Base-by-base conservation (phyloP, 2,329 filamentous ascomycete species). In the Aspergillus eucalypticola region DNA sequence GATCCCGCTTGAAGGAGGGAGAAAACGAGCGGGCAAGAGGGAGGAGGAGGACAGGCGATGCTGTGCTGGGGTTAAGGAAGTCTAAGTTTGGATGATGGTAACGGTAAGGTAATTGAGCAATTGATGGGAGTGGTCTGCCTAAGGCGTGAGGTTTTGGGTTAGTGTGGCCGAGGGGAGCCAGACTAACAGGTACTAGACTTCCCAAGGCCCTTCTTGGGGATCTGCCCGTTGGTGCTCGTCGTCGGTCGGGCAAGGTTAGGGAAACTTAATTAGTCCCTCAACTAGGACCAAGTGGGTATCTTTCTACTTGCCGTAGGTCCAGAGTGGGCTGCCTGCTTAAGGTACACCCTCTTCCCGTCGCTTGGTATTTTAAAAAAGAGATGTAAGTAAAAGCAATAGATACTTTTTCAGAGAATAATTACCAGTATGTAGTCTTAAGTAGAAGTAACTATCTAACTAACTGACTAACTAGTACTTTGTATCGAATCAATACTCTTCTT, bases 201-300 rank as follows among this genome's bases (percentile, higher is more conserved):
- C 56, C 25, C 55, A 56, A 35, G 27, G 56, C 44, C 56, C 51
- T 50, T 54, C 54, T 58, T 56, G 53, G 57, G 53, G 60, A 64
- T 64, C 60, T 60, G 56, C 62, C 51, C 56, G 60, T 60, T 62
- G 60, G 60, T 60, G 54, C 49, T 55, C 39, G 25, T 54, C 49
- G 50, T 46, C 41, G 32, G 27, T 52, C 53, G 53, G 50, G 38
- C 48, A n/a, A 62, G 46, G 55, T 46, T 46, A 58, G 56, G 54
- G 55, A 54, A 59, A 51, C 38, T 44, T 55, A 60, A 32, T 57
- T 58, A 50, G 50, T 55, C 35, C 27, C 25, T 54, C 27, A 17
- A 35, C 41, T 44, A 50, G 54, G 25, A 21, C 54, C 54, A 56
- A 49, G 44, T 15, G 54, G 54, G 41, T 29, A 55, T 19, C 46